These are phyloP conservation scores for Trichophyton schoenleinii DNA, from an alignment of 2,329 filamentous ascomycete species.

Conservation along the genomic window DNA sequence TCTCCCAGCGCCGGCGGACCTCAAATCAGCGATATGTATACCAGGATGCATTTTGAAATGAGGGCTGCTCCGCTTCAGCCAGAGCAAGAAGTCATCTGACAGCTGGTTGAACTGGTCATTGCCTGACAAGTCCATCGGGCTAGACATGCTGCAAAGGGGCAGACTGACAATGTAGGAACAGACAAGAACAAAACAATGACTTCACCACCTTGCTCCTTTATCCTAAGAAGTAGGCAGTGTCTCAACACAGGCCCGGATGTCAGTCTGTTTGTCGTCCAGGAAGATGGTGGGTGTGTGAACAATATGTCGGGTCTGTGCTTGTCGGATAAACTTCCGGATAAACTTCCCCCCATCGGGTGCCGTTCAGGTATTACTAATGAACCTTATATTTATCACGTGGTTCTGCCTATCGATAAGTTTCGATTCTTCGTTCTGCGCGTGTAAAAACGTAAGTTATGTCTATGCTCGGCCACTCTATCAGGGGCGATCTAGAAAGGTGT, in stretches of 20 bases:
- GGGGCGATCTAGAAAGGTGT: not conserved
- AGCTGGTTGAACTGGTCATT: constrained; percentile 30
- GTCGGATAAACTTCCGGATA: constrained; percentile 17
- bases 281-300: constrained; percentile 11
- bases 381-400: not conserved
- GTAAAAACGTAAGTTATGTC: no score
- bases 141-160: not conserved
- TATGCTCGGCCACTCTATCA: no score
- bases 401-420: constrained; percentile 2
- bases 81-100: constrained; percentile 43
- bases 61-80: constrained; percentile 38
- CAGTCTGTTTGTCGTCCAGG: not conserved
- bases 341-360: constrained; percentile 12
- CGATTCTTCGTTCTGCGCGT: not conserved
- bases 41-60: constrained; percentile 46
- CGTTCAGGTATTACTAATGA: not conserved
- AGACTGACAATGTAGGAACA: not conserved
- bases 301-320: constrained; percentile 14
- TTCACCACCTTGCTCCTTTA: not conserved
- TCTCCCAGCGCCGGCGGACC: constrained; percentile 44
- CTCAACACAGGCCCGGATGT: constrained; percentile 11
- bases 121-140: not conserved
- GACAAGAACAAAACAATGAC: not conserved
- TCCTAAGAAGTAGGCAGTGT: not conserved
- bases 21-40: constrained; percentile 46